Percentiles rank a stretch among this genome's conserved stretches.
Conservation (phyloP, 306 rosid species). For the Vicia villosa region DNA sequence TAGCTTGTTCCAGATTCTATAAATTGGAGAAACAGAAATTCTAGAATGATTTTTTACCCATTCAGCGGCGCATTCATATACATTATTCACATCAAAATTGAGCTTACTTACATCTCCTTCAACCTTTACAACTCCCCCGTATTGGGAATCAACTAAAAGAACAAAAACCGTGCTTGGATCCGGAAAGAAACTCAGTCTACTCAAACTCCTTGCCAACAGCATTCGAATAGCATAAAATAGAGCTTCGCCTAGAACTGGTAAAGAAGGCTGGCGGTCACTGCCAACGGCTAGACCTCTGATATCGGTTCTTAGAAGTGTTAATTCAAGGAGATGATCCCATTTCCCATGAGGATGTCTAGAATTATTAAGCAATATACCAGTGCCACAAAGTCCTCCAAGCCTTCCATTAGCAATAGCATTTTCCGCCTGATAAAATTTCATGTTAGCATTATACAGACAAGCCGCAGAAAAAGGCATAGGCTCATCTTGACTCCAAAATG, state of each 20-base stretch:
- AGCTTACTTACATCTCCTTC: slow-evolving; percentile 91
- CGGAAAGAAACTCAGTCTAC: slow-evolving; percentile 63
- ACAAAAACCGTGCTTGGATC: slow-evolving; percentile 71
- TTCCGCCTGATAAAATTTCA: slow-evolving; percentile 92
- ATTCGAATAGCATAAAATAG: slow-evolving; percentile 80
- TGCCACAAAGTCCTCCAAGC: slow-evolving; percentile 82
- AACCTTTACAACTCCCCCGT: slow-evolving; percentile 93
- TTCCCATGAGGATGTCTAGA: slow-evolving; percentile 86
- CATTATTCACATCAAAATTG: slow-evolving; percentile 77
- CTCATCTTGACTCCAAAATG: slow-evolving; percentile 91
- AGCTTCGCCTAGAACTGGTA: slow-evolving; percentile 77
- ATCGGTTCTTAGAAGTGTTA: slow-evolving; percentile 83
- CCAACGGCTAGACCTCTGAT: slow-evolving; percentile 59
- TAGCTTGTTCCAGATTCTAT: slow-evolving; percentile 94
- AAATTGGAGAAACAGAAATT: slow-evolving; percentile 83
- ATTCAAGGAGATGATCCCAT: slow-evolving; percentile 91
- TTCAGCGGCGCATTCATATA: slow-evolving; percentile 89
- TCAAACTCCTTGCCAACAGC: slow-evolving; percentile 83
- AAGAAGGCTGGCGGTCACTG: slow-evolving; percentile 60
- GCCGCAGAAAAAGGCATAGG: slow-evolving; percentile 92
- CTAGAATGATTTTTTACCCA: slow-evolving; percentile 83
- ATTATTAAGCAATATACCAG: slow-evolving; percentile 78
- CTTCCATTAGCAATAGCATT: slow-evolving; percentile 83
- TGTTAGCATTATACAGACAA: slow-evolving; percentile 67
- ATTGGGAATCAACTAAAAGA: slow-evolving; percentile 83